phyloP scores from a whole-genome alignment of 129 eudicot species.

The Scalesia atractyloides region DNA sequence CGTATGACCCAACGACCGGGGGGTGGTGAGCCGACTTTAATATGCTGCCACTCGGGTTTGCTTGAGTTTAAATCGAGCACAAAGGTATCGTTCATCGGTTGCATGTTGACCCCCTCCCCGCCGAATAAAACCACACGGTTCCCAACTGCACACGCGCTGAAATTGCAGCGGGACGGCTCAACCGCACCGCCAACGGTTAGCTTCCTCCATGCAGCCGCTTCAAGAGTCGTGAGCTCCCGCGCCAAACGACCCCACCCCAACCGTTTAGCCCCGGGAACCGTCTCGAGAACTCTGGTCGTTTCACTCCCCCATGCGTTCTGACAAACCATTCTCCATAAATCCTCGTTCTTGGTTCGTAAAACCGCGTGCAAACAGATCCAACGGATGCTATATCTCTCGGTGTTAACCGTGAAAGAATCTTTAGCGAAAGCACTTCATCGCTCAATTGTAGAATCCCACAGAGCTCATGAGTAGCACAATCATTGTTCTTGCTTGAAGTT shows the following conservation, averaged over 20 bases:
- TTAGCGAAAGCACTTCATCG: slow-evolving; percentile 71
- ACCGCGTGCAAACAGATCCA: slow-evolving; percentile 66
- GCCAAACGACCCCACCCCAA: slow-evolving; percentile 92
- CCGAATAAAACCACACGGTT: slow-evolving; percentile 87
- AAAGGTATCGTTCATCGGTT: slow-evolving; percentile 90
- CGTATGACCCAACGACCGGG: slow-evolving; percentile 96
- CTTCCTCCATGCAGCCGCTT: slow-evolving; percentile 90
- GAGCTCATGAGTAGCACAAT: slow-evolving; percentile 39
- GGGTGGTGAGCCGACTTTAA: slow-evolving; percentile 81
- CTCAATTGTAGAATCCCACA: slow-evolving; percentile 80
- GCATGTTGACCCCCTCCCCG: slow-evolving; percentile 88
- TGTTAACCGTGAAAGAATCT: slow-evolving; percentile 70
- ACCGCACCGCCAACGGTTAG: slow-evolving; percentile 79
- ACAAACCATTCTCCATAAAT: slow-evolving; percentile 90
- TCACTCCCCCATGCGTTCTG: slow-evolving; percentile 95
- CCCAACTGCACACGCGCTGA: slow-evolving; percentile 96
- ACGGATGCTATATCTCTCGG: slow-evolving; percentile 92
- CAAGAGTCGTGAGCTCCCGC: slow-evolving; percentile 84
- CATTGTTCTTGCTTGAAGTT: slow-evolving; percentile 40
- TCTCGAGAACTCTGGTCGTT: slow-evolving; percentile 69
- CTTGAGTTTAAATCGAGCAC: slow-evolving; percentile 72
- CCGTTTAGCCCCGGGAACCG: slow-evolving; percentile 83
- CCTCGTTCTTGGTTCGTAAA: slow-evolving; percentile 76
- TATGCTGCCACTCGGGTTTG: slow-evolving; percentile 82
- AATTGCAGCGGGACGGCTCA: slow-evolving; percentile 91